These are phyloP conservation scores for Pezicula neosporulosa DNA, from an alignment of 2,329 filamentous ascomycete genomes.

Conservation along the genomic window DNA sequence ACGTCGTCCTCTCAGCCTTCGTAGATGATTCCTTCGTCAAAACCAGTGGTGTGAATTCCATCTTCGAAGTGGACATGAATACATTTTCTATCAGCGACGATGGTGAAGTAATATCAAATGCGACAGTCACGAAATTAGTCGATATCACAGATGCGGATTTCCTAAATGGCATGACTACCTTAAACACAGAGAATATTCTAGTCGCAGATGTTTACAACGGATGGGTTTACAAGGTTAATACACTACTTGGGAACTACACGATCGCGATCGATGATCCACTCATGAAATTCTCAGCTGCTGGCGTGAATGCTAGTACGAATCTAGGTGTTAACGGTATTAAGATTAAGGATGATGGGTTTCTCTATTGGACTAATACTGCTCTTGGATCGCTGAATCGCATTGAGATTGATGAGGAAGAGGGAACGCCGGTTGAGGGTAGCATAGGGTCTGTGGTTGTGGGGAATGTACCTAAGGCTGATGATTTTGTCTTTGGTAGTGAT, in stretches of 20 bases:
- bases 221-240: constrained; percentile 19
- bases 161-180: constrained; percentile 22
- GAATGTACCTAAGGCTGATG: constrained; percentile 9
- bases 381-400: constrained; percentile 17
- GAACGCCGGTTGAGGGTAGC: constrained; percentile 4
- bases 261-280: constrained; percentile 20
- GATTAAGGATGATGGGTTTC: constrained; percentile 12
- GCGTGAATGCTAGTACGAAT: constrained; percentile 2
- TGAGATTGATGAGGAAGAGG: constrained; percentile 13
- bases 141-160: constrained; percentile 20
- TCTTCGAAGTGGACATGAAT: constrained; percentile 21
- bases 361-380: constrained; percentile 26
- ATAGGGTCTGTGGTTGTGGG: constrained; percentile 1
- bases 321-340: constrained; percentile 24
- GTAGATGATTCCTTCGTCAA: constrained; percentile 21
- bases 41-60: constrained; percentile 14
- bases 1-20: constrained; percentile 21
- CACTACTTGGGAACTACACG: constrained; percentile 17
- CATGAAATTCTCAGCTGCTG: constrained; percentile 11
- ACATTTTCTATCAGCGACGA: constrained; percentile 7
- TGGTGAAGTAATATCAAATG: neutral
- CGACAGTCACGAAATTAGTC: constrained; percentile 15
- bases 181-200: constrained; percentile 15
- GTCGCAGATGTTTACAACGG: constrained; percentile 20
- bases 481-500: constrained; percentile 12